A percentile compares a stretch with the other conserved stretches of the same genome.
phyloP scores from a whole-genome alignment of 1,284 basidiomycete genomes.

The Cutaneotrichosporon sp. region DNA sequence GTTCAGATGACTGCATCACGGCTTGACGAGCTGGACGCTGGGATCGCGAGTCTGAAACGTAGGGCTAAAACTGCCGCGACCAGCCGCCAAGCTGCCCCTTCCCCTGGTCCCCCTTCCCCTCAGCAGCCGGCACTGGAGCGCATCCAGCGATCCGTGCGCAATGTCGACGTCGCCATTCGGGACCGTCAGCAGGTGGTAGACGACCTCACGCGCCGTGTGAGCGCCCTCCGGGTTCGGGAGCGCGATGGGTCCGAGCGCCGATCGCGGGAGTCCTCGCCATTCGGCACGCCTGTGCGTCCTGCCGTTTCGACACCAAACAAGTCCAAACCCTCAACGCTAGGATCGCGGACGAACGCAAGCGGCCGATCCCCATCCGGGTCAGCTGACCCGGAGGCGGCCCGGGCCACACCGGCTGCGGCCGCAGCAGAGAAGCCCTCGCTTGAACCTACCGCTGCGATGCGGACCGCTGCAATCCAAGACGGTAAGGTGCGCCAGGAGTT shows the following conservation, averaged over 20 bases:
- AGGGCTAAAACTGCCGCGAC: conserved; percentile 17
- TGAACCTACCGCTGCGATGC: conserved; percentile 11
- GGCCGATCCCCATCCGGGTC: background rate
- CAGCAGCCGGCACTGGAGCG: conserved; percentile 47
- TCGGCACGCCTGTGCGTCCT: background rate
- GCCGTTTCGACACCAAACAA: conserved; percentile 1
- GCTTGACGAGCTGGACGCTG: conserved; percentile 45
- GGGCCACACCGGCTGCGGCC: background rate
- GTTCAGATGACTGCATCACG: conserved; percentile 46
- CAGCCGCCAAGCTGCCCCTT: no score
- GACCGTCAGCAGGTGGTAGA: conserved; percentile 49
- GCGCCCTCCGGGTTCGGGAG: conserved; percentile 30
- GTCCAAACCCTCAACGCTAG: background rate
- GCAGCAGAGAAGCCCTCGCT: conserved; percentile 2
- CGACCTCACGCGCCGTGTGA: conserved; percentile 48
- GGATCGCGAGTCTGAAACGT: conserved; percentile 38
- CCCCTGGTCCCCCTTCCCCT: background rate
- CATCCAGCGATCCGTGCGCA: conserved; percentile 51
- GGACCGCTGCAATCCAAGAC: conserved; percentile 5
- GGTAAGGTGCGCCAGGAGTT: background rate
- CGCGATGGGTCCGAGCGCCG: background rate
- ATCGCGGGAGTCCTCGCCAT: conserved; percentile 8
- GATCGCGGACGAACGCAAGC: conserved; percentile 5
- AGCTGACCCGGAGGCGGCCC: background rate
- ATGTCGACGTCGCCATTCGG: conserved; percentile 49